Percentiles rank a stretch among this genome's conserved stretches.
Conservation (phyloP, 805 yeast genomes). For the Candida chauliodis region DNA sequence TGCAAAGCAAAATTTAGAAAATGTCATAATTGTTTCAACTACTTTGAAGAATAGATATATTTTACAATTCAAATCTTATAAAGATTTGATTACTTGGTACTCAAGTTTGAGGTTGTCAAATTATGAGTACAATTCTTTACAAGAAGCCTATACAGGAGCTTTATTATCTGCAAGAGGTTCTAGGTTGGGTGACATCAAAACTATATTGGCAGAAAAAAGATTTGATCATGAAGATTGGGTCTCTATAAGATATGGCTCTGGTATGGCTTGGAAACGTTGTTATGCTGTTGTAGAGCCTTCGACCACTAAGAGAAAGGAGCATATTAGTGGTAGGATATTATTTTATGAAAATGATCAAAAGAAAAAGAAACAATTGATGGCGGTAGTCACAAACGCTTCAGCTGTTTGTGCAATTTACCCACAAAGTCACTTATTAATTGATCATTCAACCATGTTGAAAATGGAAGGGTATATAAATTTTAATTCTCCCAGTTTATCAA, state of each 20-base stretch:
- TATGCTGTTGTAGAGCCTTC: constrained; percentile 85
- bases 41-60: constrained; percentile 86
- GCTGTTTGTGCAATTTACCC: constrained; percentile 92
- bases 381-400: constrained; percentile 65
- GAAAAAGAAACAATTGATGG: constrained; percentile 69
- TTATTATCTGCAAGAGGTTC: constrained; percentile 89
- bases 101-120: constrained; percentile 77
- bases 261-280: constrained; percentile 97
- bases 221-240: constrained; percentile 93
- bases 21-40: constrained; percentile 86
- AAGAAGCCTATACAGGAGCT: constrained; percentile 97
- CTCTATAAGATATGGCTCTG: constrained; percentile 90
- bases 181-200: constrained; percentile 78
- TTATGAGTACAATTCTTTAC: constrained; percentile 78
- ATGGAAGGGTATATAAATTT: constrained; percentile 77
- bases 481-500: constrained; percentile 34
- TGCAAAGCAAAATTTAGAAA: constrained; percentile 58
- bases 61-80: constrained; percentile 68
- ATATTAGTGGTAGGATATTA: constrained; percentile 61
- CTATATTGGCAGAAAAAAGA: constrained; percentile 79
- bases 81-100: constrained; percentile 71
- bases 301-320: constrained; percentile 43
- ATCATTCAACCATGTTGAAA: constrained; percentile 83
- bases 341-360: constrained; percentile 83
- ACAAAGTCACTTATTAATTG: constrained; percentile 73